phyloP scores from a whole-genome alignment of 1,284 basidiomycete genomes.

The Malassezia dermatis region DNA sequence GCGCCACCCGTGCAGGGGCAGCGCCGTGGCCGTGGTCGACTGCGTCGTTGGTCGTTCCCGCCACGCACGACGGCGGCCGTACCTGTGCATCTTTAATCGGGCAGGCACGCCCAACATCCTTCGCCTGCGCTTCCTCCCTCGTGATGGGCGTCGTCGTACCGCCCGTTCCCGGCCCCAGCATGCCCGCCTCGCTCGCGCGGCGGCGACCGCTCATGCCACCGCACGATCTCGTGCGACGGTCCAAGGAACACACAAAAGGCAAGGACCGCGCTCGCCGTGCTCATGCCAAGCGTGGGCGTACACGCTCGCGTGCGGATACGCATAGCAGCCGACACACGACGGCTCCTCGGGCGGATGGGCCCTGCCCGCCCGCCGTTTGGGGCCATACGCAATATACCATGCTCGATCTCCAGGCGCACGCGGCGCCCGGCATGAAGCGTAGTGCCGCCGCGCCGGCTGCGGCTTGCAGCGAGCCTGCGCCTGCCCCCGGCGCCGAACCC shows the following conservation, averaged over 20 bases:
- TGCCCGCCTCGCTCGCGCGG: background rate
- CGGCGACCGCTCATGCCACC: background rate
- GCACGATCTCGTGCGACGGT: background rate
- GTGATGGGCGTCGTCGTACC: background rate
- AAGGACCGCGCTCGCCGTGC: background rate
- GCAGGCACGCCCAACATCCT: background rate
- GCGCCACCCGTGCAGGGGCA: background rate
- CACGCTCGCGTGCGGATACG: background rate
- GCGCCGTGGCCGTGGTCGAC: background rate
- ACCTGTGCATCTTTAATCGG: background rate
- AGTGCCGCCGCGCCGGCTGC: background rate
- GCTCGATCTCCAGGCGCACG: background rate
- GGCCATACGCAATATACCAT: slow-evolving; percentile 15
- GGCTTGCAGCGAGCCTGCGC: background rate
- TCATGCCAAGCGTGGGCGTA: background rate
- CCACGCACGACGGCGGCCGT: background rate
- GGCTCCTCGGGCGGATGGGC: too few species aligned
- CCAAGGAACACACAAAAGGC: background rate
- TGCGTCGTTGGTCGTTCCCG: background rate
- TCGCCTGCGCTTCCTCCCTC: background rate
- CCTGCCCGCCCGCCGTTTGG: background rate
- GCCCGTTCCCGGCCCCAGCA: background rate
- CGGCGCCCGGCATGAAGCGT: slow-evolving; percentile 5
- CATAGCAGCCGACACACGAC: background rate
- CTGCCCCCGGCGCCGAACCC: background rate